Percentiles rank a stretch among this genome's conserved stretches.
phyloP scores from a whole-genome alignment of 352 stramenopile species.

The Phytophthora sojae region DNA sequence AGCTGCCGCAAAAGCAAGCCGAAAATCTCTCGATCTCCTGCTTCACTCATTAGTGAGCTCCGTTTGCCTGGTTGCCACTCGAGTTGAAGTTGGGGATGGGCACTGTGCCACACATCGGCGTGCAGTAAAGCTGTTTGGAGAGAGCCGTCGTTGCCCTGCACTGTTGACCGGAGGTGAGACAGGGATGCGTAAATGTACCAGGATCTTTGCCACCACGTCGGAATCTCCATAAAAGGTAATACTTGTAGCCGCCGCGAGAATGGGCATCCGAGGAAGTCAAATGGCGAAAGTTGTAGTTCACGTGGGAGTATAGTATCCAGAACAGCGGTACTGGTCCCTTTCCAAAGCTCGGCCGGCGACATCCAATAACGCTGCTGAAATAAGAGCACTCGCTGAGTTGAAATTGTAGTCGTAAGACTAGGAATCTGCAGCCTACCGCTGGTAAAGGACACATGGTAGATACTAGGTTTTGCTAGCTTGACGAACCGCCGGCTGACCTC shows the following conservation, averaged over 20 bases:
- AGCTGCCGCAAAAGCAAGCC: not conserved
- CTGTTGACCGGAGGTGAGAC: too few species aligned
- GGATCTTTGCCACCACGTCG: too few species aligned
- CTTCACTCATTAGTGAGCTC: not conserved
- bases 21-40: not conserved
- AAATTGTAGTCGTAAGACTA: not conserved
- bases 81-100: not conserved
- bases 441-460: not conserved
- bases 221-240: too few species aligned
- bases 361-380: not conserved
- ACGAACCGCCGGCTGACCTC: not conserved
- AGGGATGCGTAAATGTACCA: too few species aligned
- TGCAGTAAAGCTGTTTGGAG: too few species aligned
- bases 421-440: not conserved
- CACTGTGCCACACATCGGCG: not conserved
- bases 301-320: too few species aligned
- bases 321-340: too few species aligned
- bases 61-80: not conserved
- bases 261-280: too few species aligned
- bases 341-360: too few species aligned
- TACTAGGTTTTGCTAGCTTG: not conserved
- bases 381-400: not conserved
- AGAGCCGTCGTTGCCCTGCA: too few species aligned
- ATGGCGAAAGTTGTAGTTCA: too few species aligned
- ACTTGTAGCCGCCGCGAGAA: too few species aligned